Conservation (phyloP, 2,329 filamentous ascomycete genomes). For the Pestalotiopsis fici region DNA sequence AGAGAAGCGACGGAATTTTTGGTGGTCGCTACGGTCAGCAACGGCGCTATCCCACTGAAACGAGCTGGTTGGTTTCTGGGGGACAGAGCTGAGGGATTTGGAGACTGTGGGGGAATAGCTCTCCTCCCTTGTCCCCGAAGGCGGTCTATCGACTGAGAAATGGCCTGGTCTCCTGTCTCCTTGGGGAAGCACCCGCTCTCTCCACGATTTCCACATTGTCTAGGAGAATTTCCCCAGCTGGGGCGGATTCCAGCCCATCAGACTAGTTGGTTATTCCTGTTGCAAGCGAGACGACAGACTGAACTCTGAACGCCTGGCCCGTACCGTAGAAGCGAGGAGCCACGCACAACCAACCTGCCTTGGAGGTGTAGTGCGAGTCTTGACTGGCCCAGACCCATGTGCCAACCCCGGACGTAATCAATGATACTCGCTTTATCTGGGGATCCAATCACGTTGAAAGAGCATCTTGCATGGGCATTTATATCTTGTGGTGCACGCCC, state of each 20-base stretch:
- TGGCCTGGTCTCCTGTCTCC: too few relatives aligned
- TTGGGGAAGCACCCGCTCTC: not conserved
- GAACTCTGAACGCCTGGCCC: not conserved
- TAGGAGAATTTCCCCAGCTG: slow-evolving; percentile 1
- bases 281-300: slow-evolving; percentile 2
- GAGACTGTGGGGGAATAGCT: not conserved
- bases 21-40: not conserved
- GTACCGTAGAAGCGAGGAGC: not conserved
- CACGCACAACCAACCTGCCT: not conserved
- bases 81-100: not conserved
- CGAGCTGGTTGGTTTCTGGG: not conserved
- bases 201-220: not conserved
- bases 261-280: not conserved
- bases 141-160: not conserved
- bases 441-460: not conserved
- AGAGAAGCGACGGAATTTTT: not conserved
- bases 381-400: not conserved
- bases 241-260: not conserved
- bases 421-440: not conserved
- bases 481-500: not conserved
- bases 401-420: not conserved
- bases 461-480: not conserved
- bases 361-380: not conserved
- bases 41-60: not conserved
- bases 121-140: not conserved